These are phyloP conservation scores for Arachis stenosperma DNA, from an alignment of 306 rosid species.

Conservation along the genomic window DNA sequence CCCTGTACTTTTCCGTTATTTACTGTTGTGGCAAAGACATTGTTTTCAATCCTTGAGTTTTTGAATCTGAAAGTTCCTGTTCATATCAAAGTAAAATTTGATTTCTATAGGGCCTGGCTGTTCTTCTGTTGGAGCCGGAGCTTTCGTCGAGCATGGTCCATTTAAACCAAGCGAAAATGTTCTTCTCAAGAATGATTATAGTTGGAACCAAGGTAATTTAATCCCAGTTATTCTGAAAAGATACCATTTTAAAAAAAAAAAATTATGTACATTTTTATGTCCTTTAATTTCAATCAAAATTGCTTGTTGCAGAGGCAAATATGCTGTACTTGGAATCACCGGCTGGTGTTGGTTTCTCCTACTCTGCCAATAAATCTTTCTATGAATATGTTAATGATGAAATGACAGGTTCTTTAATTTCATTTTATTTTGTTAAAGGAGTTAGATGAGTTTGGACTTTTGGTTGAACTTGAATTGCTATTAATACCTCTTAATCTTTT, in stretches of 20 bases:
- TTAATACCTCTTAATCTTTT: background rate
- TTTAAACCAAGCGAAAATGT: constrained; percentile 59
- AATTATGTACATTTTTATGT: constrained; percentile 1
- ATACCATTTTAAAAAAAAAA: background rate
- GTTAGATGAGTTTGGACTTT: too few species aligned
- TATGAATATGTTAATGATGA: constrained; percentile 52
- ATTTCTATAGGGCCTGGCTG: constrained; percentile 69
- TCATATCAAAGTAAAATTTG: too few species aligned
- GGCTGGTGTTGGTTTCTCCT: constrained; percentile 89
- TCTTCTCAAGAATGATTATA: constrained; percentile 56
- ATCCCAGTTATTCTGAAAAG: background rate
- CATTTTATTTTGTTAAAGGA: background rate
- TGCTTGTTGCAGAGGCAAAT: constrained; percentile 58
- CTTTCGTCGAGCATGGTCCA: constrained; percentile 77
- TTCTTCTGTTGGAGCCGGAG: constrained; percentile 81
- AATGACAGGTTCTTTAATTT: constrained; percentile 56
- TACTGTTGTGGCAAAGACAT: background rate
- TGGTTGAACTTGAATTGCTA: background rate
- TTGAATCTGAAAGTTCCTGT: background rate
- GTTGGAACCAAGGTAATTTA: constrained; percentile 68
- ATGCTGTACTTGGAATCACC: constrained; percentile 73
- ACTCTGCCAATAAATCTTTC: constrained; percentile 60
- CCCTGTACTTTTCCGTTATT: too few species aligned
- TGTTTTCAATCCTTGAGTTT: background rate
- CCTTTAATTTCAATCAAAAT: background rate